Percentiles rank a stretch among this genome's conserved stretches.
These are phyloP conservation scores for Aspergillus spinulosporus DNA, from an alignment of 2,329 filamentous ascomycete species.

Conservation along the genomic window DNA sequence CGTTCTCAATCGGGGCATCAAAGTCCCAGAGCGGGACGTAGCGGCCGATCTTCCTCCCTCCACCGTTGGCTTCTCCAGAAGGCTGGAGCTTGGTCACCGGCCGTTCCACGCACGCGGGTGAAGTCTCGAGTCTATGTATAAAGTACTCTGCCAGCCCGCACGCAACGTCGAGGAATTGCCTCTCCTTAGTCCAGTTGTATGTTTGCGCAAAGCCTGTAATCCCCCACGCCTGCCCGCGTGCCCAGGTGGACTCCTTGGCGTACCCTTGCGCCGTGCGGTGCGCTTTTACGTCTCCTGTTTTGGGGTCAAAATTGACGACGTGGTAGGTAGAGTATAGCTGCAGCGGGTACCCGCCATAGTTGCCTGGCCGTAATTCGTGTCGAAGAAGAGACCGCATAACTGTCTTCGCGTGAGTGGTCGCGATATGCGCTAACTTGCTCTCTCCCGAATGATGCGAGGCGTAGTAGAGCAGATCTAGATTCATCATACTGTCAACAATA, in stretches of 20 bases:
- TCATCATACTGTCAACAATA: slow-evolving; percentile 20
- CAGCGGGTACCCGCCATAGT: slow-evolving; percentile 18
- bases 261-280: slow-evolving; percentile 29
- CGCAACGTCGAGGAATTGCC: slow-evolving; percentile 25
- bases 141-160: slow-evolving; percentile 23
- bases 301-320: slow-evolving; percentile 20
- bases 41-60: slow-evolving; percentile 4
- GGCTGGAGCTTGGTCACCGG: not conserved
- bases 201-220: slow-evolving; percentile 42
- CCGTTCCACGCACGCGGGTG: slow-evolving; percentile 5
- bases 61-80: too few relatives aligned
- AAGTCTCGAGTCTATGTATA: slow-evolving; percentile 15
- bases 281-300: slow-evolving; percentile 18
- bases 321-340: slow-evolving; percentile 23
- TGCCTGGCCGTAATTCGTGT: slow-evolving; percentile 17
- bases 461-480: slow-evolving; percentile 43
- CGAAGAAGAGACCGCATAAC: slow-evolving; percentile 18
- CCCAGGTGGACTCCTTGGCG: slow-evolving; percentile 26
- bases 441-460: slow-evolving; percentile 32
- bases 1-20: slow-evolving; percentile 22
- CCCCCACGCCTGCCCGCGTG: slow-evolving; percentile 29
- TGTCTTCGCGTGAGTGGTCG: slow-evolving; percentile 21
- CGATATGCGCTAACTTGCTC: slow-evolving; percentile 30
- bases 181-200: slow-evolving; percentile 37
- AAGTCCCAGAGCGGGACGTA: slow-evolving; percentile 29